Evolutionary conservation across 176 grass and related monocot species (phyloP).

Genomic region (Urochloa ruziziensis): DNA sequence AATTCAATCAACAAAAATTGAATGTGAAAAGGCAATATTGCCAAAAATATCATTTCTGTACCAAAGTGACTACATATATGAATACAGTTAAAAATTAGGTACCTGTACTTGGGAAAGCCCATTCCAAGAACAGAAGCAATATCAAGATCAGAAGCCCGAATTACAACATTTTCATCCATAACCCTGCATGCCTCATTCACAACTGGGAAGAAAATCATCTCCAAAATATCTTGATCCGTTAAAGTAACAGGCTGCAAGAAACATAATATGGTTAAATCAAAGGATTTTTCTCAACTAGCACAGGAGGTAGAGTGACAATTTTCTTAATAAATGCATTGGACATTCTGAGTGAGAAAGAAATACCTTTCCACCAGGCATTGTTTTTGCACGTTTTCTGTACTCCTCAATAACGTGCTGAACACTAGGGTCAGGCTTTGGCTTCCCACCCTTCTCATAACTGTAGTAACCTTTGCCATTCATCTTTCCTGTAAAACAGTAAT

Average conservation of each 20-base stretch:
- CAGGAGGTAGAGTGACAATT: neutral
- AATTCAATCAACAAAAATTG: neutral
- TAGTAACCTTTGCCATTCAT: constrained; percentile 94
- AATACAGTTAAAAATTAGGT: constrained; percentile 24
- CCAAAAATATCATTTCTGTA: neutral
- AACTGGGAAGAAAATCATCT: constrained; percentile 98
- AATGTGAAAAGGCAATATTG: neutral
- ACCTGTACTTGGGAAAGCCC: constrained; percentile 99
- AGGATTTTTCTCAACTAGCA: neutral
- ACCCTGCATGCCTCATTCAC: constrained; percentile 98
- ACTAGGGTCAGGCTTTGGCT: constrained; percentile 91
- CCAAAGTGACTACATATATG: neutral
- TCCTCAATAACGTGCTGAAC: constrained; percentile 75
- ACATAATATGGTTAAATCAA: constrained; percentile 13
- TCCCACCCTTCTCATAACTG: constrained; percentile 92
- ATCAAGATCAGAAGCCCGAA: constrained; percentile 87
- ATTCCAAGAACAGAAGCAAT: constrained; percentile 96
- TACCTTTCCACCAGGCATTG: constrained; percentile 87
- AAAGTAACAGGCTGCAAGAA: constrained; percentile 74
- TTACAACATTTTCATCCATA: constrained; percentile 87
- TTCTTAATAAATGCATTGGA: constrained; percentile 15
- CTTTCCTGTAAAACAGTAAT: constrained; percentile 58
- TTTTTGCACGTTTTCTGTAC: constrained; percentile 55
- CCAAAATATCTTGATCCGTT: constrained; percentile 77
- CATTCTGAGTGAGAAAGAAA: neutral